Conservation (phyloP, 257 asterid species). For the Rubia yunnanensis region DNA sequence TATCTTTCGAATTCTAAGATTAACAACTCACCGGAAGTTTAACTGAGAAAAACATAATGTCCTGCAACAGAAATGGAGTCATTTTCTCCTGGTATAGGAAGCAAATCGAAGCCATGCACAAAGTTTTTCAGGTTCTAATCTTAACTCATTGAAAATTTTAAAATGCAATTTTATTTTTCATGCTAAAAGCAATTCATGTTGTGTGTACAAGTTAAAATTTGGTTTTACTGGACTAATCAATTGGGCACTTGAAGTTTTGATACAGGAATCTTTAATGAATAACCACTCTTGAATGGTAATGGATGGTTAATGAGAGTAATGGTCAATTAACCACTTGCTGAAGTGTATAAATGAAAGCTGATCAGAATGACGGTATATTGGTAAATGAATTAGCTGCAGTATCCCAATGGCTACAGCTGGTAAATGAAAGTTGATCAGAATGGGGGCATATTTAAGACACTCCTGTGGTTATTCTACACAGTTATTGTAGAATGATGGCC, state of each 20-base stretch:
- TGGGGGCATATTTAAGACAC: background rate
- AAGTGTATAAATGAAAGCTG: constrained; percentile 17
- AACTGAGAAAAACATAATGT: constrained; percentile 51
- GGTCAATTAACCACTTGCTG: constrained; percentile 21
- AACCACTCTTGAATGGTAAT: constrained; percentile 27
- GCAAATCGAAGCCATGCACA: constrained; percentile 99
- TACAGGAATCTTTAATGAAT: constrained; percentile 45
- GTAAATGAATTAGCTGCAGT: constrained; percentile 2
- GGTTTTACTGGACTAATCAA: constrained; percentile 39
- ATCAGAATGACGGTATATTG: constrained; percentile 12
- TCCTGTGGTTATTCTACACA: background rate
- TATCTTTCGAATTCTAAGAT: constrained; percentile 24
- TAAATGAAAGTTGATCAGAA: background rate
- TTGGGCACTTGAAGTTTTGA: constrained; percentile 42
- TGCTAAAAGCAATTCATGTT: constrained; percentile 10
- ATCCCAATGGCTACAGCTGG: background rate
- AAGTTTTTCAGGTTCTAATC: constrained; percentile 99
- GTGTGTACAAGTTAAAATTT: constrained; percentile 9
- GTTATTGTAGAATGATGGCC: background rate
- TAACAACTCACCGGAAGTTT: constrained; percentile 28
- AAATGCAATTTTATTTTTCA: constrained; percentile 21
- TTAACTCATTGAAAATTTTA: constrained; percentile 45
- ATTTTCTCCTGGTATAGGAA: constrained; percentile 87
- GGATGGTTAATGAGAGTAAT: constrained; percentile 23
- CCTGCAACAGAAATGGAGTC: constrained; percentile 91